Conservation (phyloP, 768 basidiomycete genomes). For the Boletellus sp. region DNA sequence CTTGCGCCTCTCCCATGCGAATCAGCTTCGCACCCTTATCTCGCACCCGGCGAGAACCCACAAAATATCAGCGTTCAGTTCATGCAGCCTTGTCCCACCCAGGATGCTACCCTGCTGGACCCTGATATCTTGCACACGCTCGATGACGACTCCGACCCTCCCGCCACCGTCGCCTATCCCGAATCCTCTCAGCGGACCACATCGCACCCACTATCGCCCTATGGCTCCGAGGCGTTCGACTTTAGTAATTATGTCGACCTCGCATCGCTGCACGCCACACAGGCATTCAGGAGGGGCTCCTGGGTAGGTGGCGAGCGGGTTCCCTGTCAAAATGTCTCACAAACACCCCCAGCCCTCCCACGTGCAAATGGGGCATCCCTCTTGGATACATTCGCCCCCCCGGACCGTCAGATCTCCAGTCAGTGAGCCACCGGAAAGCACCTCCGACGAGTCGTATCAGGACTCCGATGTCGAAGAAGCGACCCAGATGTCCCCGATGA, state of each 20-base stretch:
- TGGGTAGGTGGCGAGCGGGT: slow-evolving; percentile 21
- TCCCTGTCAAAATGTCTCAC: slow-evolving; percentile 16
- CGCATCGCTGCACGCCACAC: slow-evolving; percentile 7
- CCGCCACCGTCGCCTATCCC: slow-evolving; percentile 19
- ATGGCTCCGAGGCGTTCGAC: slow-evolving; percentile 13
- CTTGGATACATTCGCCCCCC: slow-evolving; percentile 12
- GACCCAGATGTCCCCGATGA: slow-evolving; percentile 30
- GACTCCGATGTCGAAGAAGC: slow-evolving; percentile 28
- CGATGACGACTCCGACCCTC: slow-evolving; percentile 2
- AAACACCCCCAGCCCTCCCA: slow-evolving; percentile 17
- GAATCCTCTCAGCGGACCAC: slow-evolving; percentile 32
- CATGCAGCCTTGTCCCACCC: slow-evolving; percentile 23
- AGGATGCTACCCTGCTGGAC: slow-evolving; percentile 24
- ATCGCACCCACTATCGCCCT: slow-evolving; percentile 16
- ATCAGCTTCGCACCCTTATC: slow-evolving; percentile 14
- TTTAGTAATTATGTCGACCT: slow-evolving; percentile 10
- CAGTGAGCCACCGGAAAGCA: slow-evolving; percentile 30
- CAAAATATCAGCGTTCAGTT: slow-evolving; percentile 33
- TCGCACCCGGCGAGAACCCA: slow-evolving; percentile 6
- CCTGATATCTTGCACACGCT: slow-evolving; percentile 22
- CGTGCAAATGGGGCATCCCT: slow-evolving; percentile 9
- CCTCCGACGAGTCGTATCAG: slow-evolving; percentile 26
- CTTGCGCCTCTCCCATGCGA: slow-evolving; percentile 14
- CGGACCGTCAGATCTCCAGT: slow-evolving; percentile 23
- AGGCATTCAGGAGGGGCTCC: slow-evolving; percentile 19